Evolutionary conservation across 139 green algal genomes (phyloP), one percentile per base, ranked within the genome.

Genomic region (Coelastrella sp.): DNA sequence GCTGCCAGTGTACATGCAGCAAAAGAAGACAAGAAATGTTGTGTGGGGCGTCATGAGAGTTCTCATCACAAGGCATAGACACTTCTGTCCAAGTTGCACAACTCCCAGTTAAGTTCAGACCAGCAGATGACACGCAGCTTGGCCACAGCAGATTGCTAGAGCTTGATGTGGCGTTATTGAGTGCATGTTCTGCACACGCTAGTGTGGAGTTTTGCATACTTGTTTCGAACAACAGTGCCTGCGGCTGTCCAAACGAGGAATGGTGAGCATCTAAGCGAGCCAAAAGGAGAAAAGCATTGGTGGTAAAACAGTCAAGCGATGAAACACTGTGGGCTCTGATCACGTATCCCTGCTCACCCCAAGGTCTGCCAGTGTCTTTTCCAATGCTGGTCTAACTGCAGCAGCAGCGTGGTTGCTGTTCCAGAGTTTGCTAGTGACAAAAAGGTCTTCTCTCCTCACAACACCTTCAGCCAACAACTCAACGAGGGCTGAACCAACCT

Each of bases 401-500:
- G 88, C 49, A 25, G 81, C 63, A 11, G 65, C 92, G 82, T 96
- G 94, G 59, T 94, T 86, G 27, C 82, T 90, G 90, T 96, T 97
- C 95, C 95, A 97, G 0, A 97, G 91, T 78, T 98, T 98, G 88
- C 92, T 94, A 1, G 94, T 96, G 72, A 98, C 91, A 91, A 95
- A 97, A 1, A 98, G 74, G 49, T 98, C 91, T 17, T 91, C 82
- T 0, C 96, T 91, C 27, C 73, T 82, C 35, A 98, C 89, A 25
- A 92, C 89, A 15, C 94, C 94, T 85, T 94, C 90, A 4, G 57
- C 22, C 9, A 95, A 61, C 11, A 94, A 73, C 22, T 84, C 84
- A 7, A 65, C 20, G 8, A 96, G 78, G n/a, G 92, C 94, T 79
- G 92, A 87, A 49, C 94, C 94, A 56, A 96, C 91, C 93, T 95